Evolutionary conservation across 805 yeast genomes (phyloP), one percentile per base, ranked within the genome.

Genomic region (Sugiyamaella chiloensis): DNA sequence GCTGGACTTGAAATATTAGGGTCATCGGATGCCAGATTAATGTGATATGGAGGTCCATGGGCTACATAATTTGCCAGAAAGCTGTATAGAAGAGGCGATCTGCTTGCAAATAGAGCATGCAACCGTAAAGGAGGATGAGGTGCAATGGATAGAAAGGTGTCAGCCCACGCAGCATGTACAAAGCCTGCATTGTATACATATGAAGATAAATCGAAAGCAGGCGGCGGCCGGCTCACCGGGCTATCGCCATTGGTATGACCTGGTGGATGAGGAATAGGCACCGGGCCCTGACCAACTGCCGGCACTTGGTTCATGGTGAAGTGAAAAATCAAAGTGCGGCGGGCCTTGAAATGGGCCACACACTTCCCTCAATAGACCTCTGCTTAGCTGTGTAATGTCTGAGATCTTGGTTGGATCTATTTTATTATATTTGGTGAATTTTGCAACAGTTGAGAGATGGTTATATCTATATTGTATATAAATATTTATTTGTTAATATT

Each of bases 151-250:
- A 64, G 53, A 24, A 60, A 55, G 7, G 67, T 63, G 41, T 64
- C 68, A 8, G 67, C 61, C 67, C 67, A 64, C 7, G 66, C 67
- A 8, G 61, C 66, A 48, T 62, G 64, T 19, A 60, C 39, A 44
- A 63, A 63, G 5, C 67, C 67, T 8, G 57, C 60, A 24, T 55
- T 55, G 42, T 61, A 63, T n/a, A 63, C 54, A 47, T 61, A 61
- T 1, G 60, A 47, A 7, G 52, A 34, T n/a, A 56, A 44, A 36
- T 58, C 61, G 20, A 34, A 34, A 5, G 20, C 37, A 16, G 37
- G 20, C 14, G 21, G 29, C 11, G 49, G 35, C n/a, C n/a, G n/a
- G n/a, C 14, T 20, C 8, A 17, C 19, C 6, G 30, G 29, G 4
- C 34, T 24, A 5, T 41, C 27, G 4, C 31, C 29, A 16, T 19